Conservation (phyloP, 2,329 filamentous ascomycete species). For the Teratosphaeria zuluensis region DNA sequence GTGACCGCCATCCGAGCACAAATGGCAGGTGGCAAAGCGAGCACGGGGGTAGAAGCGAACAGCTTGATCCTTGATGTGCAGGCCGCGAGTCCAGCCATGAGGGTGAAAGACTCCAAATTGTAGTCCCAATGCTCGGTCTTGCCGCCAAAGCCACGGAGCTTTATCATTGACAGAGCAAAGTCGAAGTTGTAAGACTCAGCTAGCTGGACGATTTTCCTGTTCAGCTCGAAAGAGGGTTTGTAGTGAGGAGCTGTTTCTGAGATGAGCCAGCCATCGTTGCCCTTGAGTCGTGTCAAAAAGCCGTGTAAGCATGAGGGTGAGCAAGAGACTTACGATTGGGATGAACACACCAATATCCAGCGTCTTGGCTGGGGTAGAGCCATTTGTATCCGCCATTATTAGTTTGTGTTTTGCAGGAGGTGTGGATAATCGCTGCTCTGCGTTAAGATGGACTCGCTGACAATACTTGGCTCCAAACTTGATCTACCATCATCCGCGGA, state of each 20-base stretch:
- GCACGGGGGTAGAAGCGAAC: background rate
- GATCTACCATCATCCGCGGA: background rate
- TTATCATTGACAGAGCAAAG: slow-evolving; percentile 10
- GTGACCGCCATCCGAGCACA: slow-evolving; percentile 7
- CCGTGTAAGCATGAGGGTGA: background rate
- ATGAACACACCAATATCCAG: slow-evolving; percentile 9
- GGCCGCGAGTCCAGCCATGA: slow-evolving; percentile 1
- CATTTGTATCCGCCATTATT: background rate
- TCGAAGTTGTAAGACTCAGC: slow-evolving; percentile 6
- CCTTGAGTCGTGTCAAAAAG: background rate
- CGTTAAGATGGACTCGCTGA: too few relatives aligned
- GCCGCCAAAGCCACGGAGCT: slow-evolving; percentile 9
- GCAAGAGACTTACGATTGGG: slow-evolving; percentile 2
- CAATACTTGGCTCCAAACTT: background rate
- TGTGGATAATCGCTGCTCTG: background rate
- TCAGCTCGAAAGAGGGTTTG: slow-evolving; percentile 7
- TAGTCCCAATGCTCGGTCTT: slow-evolving; percentile 8
- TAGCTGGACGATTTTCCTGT: slow-evolving; percentile 7
- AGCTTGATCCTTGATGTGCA: background rate
- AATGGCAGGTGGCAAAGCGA: slow-evolving; percentile 3
- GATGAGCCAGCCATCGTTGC: slow-evolving; percentile 10
- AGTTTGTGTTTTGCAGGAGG: background rate
- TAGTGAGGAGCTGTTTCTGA: slow-evolving; percentile 8
- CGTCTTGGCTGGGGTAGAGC: background rate
- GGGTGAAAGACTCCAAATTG: slow-evolving; percentile 9